Conservation (phyloP, 352 stramenopile genomes). For the Phytophthora kernoviae region DNA sequence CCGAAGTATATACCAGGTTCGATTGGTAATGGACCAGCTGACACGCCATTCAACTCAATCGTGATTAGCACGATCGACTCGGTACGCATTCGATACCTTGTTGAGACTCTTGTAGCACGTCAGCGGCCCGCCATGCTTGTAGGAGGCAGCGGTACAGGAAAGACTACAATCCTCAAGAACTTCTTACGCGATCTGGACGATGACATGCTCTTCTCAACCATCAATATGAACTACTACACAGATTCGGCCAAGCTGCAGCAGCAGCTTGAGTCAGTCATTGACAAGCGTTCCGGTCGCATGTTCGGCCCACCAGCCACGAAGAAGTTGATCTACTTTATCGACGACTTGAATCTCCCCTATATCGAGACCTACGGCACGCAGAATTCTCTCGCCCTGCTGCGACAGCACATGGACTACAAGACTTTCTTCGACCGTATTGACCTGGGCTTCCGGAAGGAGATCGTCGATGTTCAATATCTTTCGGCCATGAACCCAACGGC, state of each 20-base stretch:
- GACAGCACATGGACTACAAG: constrained; percentile 96
- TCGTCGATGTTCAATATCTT: constrained; percentile 97
- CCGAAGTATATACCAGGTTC: constrained; percentile 89
- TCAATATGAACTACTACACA: constrained; percentile 98
- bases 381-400: constrained; percentile 94
- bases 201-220: constrained; percentile 95
- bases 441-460: constrained; percentile 96
- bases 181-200: constrained; percentile 92
- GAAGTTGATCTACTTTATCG: constrained; percentile 97
- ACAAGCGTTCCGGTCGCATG: constrained; percentile 95
- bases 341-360: constrained; percentile 97
- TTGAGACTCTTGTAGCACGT: constrained; percentile 94
- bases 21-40: constrained; percentile 92
- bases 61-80: constrained; percentile 97
- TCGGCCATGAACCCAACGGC: constrained; percentile 97
- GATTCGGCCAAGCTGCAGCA: constrained; percentile 95
- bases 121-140: constrained; percentile 96
- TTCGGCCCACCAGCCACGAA: constrained; percentile 96
- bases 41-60: constrained; percentile 97
- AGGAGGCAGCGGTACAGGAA: constrained; percentile 95
- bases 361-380: constrained; percentile 98
- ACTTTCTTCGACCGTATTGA: constrained; percentile 96
- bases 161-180: constrained; percentile 97
- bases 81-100: constrained; percentile 93
- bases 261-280: constrained; percentile 96